A percentile compares a stretch with the other conserved stretches of the same genome.
Evolutionary conservation across 306 rosid species (phyloP).

Genomic region (Myrica gale): DNA sequence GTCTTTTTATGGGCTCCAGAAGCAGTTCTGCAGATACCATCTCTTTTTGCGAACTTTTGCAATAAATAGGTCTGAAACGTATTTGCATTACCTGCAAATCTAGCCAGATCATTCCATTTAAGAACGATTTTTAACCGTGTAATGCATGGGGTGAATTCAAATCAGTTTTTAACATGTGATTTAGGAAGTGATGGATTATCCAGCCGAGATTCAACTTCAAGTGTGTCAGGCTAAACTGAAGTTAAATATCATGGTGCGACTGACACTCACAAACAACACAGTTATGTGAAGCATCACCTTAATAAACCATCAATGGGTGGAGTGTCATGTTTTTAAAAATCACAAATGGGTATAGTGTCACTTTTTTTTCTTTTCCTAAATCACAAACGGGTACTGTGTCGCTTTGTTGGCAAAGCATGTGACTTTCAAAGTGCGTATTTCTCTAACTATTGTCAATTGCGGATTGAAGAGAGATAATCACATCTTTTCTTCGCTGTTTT

Average conservation of each 20-base stretch:
- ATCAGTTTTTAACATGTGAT: background rate
- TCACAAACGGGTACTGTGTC: background rate
- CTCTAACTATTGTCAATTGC: background rate
- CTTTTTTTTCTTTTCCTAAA: background rate
- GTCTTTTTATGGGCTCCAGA: conserved; percentile 50
- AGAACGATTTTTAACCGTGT: conserved; percentile 23
- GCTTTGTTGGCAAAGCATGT: background rate
- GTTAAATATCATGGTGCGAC: background rate
- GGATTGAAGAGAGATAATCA: background rate
- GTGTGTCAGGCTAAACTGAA: background rate
- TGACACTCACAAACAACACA: conserved; percentile 11
- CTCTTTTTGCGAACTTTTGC: conserved; percentile 34
- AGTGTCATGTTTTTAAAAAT: background rate
- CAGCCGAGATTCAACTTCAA: background rate
- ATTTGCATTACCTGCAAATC: conserved; percentile 35
- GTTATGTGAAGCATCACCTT: background rate
- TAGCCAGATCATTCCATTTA: conserved; percentile 37
- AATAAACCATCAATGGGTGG: background rate
- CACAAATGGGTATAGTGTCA: background rate
- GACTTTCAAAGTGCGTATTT: background rate
- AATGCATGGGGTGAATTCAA: conserved; percentile 14
- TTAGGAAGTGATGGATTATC: background rate
- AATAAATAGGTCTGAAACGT: conserved; percentile 24
- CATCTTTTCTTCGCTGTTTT: conserved; percentile 6
- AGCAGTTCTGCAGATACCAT: conserved; percentile 33